These are phyloP conservation scores for Xylona heveae DNA, from an alignment of 495 filamentous ascomycete species.

Conservation along the genomic window DNA sequence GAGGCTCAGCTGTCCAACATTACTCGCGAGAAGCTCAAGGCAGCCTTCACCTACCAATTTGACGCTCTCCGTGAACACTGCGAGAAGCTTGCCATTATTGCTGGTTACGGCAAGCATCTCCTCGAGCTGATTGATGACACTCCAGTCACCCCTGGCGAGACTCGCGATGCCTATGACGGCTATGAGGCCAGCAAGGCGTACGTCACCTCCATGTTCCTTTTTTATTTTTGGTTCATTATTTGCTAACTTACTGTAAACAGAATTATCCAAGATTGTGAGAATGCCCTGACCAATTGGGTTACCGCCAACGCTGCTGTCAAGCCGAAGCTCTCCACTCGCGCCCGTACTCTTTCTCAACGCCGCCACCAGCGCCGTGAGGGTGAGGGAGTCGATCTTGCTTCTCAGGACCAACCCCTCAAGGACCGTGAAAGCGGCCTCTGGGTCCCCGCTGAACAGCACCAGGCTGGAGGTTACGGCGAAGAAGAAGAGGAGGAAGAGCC, in stretches of 20 bases:
- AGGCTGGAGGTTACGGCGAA: slow-evolving; percentile 30
- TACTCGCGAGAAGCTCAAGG: slow-evolving; percentile 96
- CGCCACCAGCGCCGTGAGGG: slow-evolving; percentile 38
- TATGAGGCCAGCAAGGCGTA: slow-evolving; percentile 91
- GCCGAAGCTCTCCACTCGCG: slow-evolving; percentile 63
- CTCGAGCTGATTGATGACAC: slow-evolving; percentile 90
- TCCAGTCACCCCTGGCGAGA: slow-evolving; percentile 92
- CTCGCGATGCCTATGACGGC: slow-evolving; percentile 86
- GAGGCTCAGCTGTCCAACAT: slow-evolving; percentile 98
- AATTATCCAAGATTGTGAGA: slow-evolving; percentile 98
- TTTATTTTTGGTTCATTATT: not conserved
- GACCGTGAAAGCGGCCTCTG: slow-evolving; percentile 63
- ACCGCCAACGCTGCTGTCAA: slow-evolving; percentile 68
- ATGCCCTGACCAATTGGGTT: slow-evolving; percentile 93
- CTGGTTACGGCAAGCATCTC: slow-evolving; percentile 91
- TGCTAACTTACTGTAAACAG: slow-evolving; percentile 12
- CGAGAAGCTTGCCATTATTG: slow-evolving; percentile 96
- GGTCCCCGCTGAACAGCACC: slow-evolving; percentile 67
- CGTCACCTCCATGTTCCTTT: slow-evolving; percentile 6
- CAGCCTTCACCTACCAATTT: slow-evolving; percentile 95
- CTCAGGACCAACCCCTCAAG: slow-evolving; percentile 65
- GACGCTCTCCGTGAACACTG: slow-evolving; percentile 94
- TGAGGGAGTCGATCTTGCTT: slow-evolving; percentile 56
- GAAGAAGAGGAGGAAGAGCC: slow-evolving; percentile 26
- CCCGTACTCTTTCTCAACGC: slow-evolving; percentile 69